Conservation (phyloP, 1,284 basidiomycete genomes). For the Rhizoctonia solani region DNA sequence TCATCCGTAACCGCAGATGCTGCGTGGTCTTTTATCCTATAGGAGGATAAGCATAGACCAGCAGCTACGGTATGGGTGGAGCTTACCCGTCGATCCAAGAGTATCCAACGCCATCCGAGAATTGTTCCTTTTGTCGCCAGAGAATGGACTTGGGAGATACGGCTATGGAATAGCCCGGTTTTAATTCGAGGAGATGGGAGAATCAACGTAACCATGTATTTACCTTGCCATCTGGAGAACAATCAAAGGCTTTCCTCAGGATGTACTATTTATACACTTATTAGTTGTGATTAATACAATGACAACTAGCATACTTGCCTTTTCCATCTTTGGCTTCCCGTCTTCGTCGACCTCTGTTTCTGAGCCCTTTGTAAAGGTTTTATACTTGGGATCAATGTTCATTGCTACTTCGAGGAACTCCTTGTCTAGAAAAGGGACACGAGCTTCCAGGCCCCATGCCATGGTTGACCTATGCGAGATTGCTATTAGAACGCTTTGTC, state of each 20-base stretch:
- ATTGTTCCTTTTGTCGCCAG: conserved; percentile 99
- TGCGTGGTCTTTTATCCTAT: conserved; percentile 89
- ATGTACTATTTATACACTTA: conserved; percentile 76
- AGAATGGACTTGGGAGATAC: conserved; percentile 95
- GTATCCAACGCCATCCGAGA: conserved; percentile 99
- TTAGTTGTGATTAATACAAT: not conserved
- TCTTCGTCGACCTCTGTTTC: conserved; percentile 80
- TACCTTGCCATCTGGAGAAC: conserved; percentile 78
- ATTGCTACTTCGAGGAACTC: conserved; percentile 92
- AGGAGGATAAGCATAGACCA: not conserved
- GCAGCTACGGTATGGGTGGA: not conserved
- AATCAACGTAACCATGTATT: conserved; percentile 27
- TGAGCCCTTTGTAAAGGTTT: conserved; percentile 88
- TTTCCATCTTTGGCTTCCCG: conserved; percentile 90
- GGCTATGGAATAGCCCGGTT: conserved; percentile 61
- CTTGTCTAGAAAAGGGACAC: conserved; percentile 99
- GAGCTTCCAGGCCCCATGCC: conserved; percentile 99
- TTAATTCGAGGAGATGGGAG: not conserved
- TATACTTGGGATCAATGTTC: conserved; percentile 87
- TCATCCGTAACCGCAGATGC: conserved; percentile 78
- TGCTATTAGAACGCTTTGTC: not conserved
- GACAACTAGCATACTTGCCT: conserved; percentile 55
- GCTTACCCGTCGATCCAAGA: conserved; percentile 97
- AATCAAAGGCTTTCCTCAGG: conserved; percentile 96
- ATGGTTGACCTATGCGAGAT: conserved; percentile 78